These are phyloP conservation scores for Saturnispora halmiae DNA, from an alignment of 805 yeast genomes.

Conservation along the genomic window DNA sequence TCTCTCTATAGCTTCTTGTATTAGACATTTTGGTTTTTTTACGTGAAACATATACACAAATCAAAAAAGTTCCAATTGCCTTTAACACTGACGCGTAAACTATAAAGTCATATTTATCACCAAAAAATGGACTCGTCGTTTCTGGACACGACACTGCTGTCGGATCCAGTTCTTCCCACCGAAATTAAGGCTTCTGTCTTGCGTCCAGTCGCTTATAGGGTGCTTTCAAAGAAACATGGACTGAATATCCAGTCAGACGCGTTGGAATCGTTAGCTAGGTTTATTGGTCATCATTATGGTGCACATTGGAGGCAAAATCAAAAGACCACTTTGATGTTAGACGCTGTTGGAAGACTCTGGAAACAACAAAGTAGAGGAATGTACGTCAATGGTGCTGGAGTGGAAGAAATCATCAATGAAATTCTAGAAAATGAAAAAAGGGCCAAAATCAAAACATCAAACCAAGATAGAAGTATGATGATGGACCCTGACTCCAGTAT, in stretches of 20 bases:
- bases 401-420: constrained; percentile 57
- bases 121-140: constrained; percentile 14
- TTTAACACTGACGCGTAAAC: constrained; percentile 5
- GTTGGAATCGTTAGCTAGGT: constrained; percentile 58
- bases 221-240: constrained; percentile 87
- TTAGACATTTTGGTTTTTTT: too few species aligned
- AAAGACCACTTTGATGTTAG: constrained; percentile 54
- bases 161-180: constrained; percentile 53
- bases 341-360: constrained; percentile 75
- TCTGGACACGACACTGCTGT: constrained; percentile 14
- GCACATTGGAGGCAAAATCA: constrained; percentile 68
- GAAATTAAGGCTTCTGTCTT: constrained; percentile 70
- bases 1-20: too few species aligned
- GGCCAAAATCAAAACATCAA: constrained; percentile 7
- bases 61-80: neutral
- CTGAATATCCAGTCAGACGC: constrained; percentile 85
- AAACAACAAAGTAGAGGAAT: constrained; percentile 82
- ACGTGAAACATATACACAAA: neutral
- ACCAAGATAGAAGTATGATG: constrained; percentile 11
- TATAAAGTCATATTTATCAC: too few species aligned
- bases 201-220: constrained; percentile 85
- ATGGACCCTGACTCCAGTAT: constrained; percentile 12
- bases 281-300: constrained; percentile 70
- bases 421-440: constrained; percentile 15
- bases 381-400: constrained; percentile 70